Conservation (phyloP, 805 yeast species). For the Candida quercuum region DNA sequence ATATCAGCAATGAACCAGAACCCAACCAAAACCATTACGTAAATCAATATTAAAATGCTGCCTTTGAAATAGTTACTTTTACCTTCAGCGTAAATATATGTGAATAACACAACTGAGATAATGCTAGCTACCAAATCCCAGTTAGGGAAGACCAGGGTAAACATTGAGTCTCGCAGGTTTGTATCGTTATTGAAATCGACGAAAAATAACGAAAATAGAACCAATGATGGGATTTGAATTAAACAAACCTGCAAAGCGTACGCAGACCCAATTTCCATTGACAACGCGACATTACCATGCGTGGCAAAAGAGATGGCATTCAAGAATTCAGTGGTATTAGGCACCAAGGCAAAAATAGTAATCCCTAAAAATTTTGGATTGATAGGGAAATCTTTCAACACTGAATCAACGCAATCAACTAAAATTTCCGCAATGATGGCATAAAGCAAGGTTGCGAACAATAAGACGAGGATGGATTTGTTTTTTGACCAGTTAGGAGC, state of each 20-base stretch:
- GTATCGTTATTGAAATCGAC: conserved; percentile 24
- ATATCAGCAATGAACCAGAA: conserved; percentile 55
- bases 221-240: conserved; percentile 88
- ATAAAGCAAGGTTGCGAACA: conserved; percentile 80
- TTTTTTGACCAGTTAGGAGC: conserved; percentile 95
- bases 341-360: conserved; percentile 92
- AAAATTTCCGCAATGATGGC: conserved; percentile 93
- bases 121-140: conserved; percentile 91
- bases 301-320: conserved; percentile 97
- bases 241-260: conserved; percentile 94
- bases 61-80: conserved; percentile 96
- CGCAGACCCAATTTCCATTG: conserved; percentile 98
- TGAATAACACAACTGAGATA: conserved; percentile 81
- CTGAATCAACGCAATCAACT: conserved; percentile 91
- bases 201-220: conserved; percentile 61
- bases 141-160: conserved; percentile 84
- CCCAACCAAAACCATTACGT: conserved; percentile 71
- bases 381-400: conserved; percentile 70
- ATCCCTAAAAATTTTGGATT: conserved; percentile 89
- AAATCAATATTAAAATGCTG: conserved; percentile 74
- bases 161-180: conserved; percentile 41
- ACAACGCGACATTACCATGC: conserved; percentile 91
- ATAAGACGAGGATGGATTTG: conserved; percentile 76
- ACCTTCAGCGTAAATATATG: conserved; percentile 94
- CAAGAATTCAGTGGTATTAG: conserved; percentile 93